Evolutionary conservation across 768 basidiomycete species (phyloP).

Genomic region (Russula olivacea): DNA sequence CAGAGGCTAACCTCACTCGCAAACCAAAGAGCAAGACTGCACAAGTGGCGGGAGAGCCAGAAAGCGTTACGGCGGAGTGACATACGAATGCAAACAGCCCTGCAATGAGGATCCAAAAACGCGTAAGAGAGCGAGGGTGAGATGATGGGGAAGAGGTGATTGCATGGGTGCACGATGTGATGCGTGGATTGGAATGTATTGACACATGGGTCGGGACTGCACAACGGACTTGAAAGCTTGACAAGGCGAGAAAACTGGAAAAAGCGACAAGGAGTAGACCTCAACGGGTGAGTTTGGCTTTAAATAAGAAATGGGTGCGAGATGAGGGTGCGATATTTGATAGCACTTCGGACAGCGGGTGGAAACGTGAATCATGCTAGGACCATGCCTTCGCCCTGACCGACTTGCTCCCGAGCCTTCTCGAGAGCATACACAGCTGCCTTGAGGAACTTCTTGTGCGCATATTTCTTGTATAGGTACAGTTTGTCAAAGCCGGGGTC

Average conservation of each 20-base stretch:
- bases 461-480: slow-evolving; percentile 94
- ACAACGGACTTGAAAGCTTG: slow-evolving; percentile 23
- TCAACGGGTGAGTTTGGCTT: slow-evolving; percentile 16
- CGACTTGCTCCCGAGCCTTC: slow-evolving; percentile 50
- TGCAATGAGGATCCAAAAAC: slow-evolving; percentile 23
- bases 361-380: slow-evolving; percentile 15
- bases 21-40: slow-evolving; percentile 4
- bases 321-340: slow-evolving; percentile 10
- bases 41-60: slow-evolving; percentile 1
- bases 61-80: neutral
- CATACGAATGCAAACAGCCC: slow-evolving; percentile 8
- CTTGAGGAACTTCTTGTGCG: slow-evolving; percentile 96
- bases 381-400: slow-evolving; percentile 25
- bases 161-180: slow-evolving; percentile 19
- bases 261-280: slow-evolving; percentile 23
- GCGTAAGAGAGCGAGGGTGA: slow-evolving; percentile 22
- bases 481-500: slow-evolving; percentile 75
- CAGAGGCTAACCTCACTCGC: neutral
- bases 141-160: slow-evolving; percentile 14
- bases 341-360: neutral
- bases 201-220: slow-evolving; percentile 18
- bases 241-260: slow-evolving; percentile 22
- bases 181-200: slow-evolving; percentile 16
- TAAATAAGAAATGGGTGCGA: slow-evolving; percentile 19
- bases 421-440: slow-evolving; percentile 73